phyloP scores from a whole-genome alignment of 257 asterid genomes.

The Misopates orontium region DNA sequence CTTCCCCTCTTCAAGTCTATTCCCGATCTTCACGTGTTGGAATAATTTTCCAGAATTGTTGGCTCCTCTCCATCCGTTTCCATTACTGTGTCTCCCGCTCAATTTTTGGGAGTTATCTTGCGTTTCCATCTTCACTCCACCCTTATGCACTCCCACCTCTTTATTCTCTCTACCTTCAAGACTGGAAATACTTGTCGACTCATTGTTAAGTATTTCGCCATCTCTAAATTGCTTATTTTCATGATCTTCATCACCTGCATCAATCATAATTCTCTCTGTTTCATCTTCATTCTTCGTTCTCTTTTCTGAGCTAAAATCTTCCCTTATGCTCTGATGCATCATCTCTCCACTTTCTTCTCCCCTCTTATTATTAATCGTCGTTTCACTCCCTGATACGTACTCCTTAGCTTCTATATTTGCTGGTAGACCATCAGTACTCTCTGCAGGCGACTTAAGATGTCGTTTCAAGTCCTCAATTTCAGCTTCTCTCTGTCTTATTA shows the following conservation, averaged over 20 bases:
- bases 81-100: too few relatives aligned
- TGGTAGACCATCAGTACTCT: conserved; percentile 34
- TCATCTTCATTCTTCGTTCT: conserved; percentile 20
- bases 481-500: conserved; percentile 35
- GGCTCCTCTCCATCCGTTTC: too few relatives aligned
- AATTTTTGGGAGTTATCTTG: too few relatives aligned
- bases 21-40: not conserved
- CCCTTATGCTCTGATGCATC: too few relatives aligned
- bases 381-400: too few relatives aligned
- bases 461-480: conserved; percentile 45
- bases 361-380: not conserved
- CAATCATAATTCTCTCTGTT: too few relatives aligned
- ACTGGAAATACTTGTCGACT: not conserved
- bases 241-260: conserved; percentile 20
- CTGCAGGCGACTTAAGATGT: conserved; percentile 30
- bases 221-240: conserved; percentile 22
- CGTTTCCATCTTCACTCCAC: too few relatives aligned
- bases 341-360: not conserved
- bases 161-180: too few relatives aligned
- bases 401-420: conserved; percentile 15
- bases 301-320: conserved; percentile 13
- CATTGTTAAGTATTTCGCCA: conserved; percentile 1
- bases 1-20: too few relatives aligned
- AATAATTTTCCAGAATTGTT: too few relatives aligned
- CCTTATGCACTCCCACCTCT: too few relatives aligned